Base-by-base conservation (phyloP, 306 rosid species). In the Lathyrus aphaca region DNA sequence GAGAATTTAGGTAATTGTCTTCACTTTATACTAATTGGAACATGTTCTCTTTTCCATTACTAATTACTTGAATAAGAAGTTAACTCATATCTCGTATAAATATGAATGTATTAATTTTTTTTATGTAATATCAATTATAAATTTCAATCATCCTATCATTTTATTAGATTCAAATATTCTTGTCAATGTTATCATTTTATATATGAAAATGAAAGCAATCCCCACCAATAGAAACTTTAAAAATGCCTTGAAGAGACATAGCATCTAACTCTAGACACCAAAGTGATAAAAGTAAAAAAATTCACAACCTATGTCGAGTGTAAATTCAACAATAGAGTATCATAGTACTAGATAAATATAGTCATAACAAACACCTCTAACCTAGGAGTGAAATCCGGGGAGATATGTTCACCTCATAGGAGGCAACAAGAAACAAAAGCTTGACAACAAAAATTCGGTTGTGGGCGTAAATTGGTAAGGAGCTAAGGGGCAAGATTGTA, bases 341-440 rank as follows among this genome's bases (percentile, higher is more conserved):
- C n/a, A 57, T 58, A 6, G 50, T 71, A 60, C 70, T 44, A 44
- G 8, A 46, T 39, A 73, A 53, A 25, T 68, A 66, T 45, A 8
- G 78, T 55, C 64, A 72, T 27, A 57, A 71, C 77, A 74, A 69
- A 51, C 63, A 35, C 23, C 63, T 14, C 64, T 10, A 40, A 19
- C 17, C 62, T 62, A 40, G 38, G 50, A 11, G 53, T 38, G 27
- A 69, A 51, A 67, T 82, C 44, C 62, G 64, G 68, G 66, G 10
- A 27, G 35, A 46, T 39, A 19, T 81, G 89, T 78, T 75, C 6
- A 78, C 72, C 80, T 40, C 13, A 17, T 0, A 39, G 78, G 82
- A 76, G 59, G 79, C 84, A 78, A 44, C 45, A 55, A 69, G 51
- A 37, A 60, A 45, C 73, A 72, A 7, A 48, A 17, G 73, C 38